A percentile compares a stretch with the other conserved stretches of the same genome.
Evolutionary conservation across 345 rosid genomes (phyloP).

Genomic region (Trapa incisa): DNA sequence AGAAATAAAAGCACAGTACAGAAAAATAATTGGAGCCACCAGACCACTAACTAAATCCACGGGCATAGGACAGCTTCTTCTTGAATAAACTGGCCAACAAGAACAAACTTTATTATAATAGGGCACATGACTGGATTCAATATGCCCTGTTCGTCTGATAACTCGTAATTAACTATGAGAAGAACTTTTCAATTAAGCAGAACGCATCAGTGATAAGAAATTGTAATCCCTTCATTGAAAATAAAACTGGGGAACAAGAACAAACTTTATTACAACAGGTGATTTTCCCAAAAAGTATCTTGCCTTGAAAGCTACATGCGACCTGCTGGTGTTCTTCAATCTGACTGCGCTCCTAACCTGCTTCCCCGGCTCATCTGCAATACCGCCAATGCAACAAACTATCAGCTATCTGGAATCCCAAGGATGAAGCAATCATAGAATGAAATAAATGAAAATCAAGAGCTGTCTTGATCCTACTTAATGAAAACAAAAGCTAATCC

Average conservation of each 20-base stretch:
- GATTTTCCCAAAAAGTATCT: neutral
- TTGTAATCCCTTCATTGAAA: neutral
- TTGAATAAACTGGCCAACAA: neutral
- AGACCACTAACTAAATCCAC: neutral
- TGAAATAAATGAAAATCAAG: neutral
- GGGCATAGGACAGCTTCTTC: neutral
- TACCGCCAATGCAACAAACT: neutral
- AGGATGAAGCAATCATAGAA: neutral
- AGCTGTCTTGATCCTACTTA: neutral
- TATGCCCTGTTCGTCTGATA: neutral
- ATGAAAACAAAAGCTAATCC: neutral
- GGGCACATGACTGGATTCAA: neutral
- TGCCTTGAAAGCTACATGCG: conserved; percentile 94
- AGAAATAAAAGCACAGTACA: neutral
- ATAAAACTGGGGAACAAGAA: neutral
- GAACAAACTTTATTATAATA: neutral
- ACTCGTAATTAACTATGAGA: neutral
- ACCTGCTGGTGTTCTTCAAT: conserved; percentile 75
- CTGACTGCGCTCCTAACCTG: conserved; percentile 81
- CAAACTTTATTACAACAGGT: neutral
- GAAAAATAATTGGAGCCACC: neutral
- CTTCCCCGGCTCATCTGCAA: conserved; percentile 83
- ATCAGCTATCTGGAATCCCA: neutral
- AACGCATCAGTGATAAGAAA: neutral
- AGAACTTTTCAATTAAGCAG: neutral